phyloP scores from a whole-genome alignment of 176 grass and related monocot species.

The Zizania latifolia region DNA sequence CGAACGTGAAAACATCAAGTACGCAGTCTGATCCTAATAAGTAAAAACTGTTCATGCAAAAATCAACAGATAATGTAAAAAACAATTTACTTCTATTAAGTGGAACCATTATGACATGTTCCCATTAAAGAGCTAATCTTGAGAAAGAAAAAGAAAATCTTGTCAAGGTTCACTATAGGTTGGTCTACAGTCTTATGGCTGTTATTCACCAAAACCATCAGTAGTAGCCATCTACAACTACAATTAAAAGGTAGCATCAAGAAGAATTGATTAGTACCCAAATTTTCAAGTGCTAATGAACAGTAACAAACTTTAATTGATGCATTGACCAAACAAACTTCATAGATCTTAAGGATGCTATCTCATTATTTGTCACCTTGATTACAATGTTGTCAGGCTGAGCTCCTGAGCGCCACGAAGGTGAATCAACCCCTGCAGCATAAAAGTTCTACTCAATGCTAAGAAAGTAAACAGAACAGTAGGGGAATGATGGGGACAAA shows the following conservation, averaged over 20 bases:
- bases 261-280: neutral
- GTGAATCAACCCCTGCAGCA: constrained; percentile 79
- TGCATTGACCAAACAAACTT: neutral
- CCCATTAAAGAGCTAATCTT: neutral
- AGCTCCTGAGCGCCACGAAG: constrained; percentile 73
- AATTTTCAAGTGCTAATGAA: neutral
- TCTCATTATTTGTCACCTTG: constrained; percentile 57
- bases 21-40: neutral
- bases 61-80: neutral
- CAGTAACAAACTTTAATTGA: constrained; percentile 3
- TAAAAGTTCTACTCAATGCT: constrained; percentile 36
- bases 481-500: neutral
- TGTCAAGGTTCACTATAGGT: neutral
- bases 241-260: neutral
- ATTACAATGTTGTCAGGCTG: constrained; percentile 70
- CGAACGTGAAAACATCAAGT: constrained; percentile 10
- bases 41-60: neutral
- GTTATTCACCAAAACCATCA: constrained; percentile 6
- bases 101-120: neutral
- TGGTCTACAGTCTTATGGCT: neutral
- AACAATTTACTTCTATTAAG: constrained; percentile 1
- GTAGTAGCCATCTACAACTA: neutral
- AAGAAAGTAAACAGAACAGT: constrained; percentile 17
- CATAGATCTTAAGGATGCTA: neutral
- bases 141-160: neutral